Evolutionary conservation across 2,329 filamentous ascomycete genomes (phyloP).

Genomic region (Escovopsis sp.): DNA sequence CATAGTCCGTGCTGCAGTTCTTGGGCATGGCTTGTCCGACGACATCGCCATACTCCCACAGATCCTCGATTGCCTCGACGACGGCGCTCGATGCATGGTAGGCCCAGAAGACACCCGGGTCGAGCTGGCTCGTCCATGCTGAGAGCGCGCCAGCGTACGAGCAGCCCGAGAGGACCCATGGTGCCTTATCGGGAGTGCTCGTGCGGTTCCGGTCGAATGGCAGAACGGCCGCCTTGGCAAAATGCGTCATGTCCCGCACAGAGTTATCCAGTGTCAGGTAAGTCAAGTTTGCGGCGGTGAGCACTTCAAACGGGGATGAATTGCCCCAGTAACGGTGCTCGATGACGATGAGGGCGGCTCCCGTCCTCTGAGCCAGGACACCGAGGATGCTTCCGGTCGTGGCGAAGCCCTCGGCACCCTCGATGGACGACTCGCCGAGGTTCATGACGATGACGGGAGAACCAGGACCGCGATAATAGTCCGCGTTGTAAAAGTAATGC

Average conservation of each 20-base stretch:
- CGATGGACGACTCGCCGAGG: constrained; percentile 48
- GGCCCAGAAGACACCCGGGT: constrained; percentile 62
- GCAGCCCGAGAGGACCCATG: constrained; percentile 65
- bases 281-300: constrained; percentile 51
- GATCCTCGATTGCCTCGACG: constrained; percentile 58
- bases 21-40: constrained; percentile 29
- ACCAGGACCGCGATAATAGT: constrained; percentile 57
- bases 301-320: constrained; percentile 50
- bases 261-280: constrained; percentile 70
- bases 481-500: constrained; percentile 68
- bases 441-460: constrained; percentile 60
- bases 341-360: constrained; percentile 59
- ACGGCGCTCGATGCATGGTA: constrained; percentile 66
- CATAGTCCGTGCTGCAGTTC: constrained; percentile 48
- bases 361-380: constrained; percentile 49
- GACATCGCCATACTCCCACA: constrained; percentile 42
- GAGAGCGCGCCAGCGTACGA: constrained; percentile 66
- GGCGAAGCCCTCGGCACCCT: constrained; percentile 44
- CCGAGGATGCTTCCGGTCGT: constrained; percentile 57
- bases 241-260: constrained; percentile 61
- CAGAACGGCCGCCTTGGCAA: constrained; percentile 56
- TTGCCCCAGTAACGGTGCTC: constrained; percentile 75
- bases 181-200: constrained; percentile 46
- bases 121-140: constrained; percentile 55
- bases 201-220: constrained; percentile 48